Conservation (phyloP, 768 basidiomycete species). For the Xerocomellus intermedius region DNA sequence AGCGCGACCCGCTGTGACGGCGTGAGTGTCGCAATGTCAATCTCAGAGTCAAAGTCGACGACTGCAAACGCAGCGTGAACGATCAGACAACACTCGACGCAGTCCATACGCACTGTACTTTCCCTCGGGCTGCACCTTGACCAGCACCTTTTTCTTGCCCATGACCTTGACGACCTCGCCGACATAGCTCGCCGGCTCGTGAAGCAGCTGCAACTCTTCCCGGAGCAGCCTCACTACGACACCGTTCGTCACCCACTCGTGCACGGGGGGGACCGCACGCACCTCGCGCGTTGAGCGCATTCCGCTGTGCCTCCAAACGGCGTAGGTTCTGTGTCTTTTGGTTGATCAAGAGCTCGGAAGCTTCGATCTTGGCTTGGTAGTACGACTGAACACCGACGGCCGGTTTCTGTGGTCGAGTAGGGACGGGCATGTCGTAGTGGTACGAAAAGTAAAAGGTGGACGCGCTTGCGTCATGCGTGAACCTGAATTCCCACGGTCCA, state of each 20-base stretch:
- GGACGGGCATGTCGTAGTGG: slow-evolving; percentile 37
- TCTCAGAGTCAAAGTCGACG: slow-evolving; percentile 89
- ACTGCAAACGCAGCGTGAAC: slow-evolving; percentile 44
- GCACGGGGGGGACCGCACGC: slow-evolving; percentile 14
- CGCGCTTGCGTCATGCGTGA: not conserved
- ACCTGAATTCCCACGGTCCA: slow-evolving; percentile 5
- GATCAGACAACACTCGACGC: too few species aligned
- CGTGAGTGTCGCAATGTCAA: slow-evolving; percentile 76
- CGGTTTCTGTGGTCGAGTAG: slow-evolving; percentile 35
- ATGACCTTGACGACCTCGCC: slow-evolving; percentile 98
- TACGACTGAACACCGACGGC: slow-evolving; percentile 81
- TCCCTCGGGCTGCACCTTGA: slow-evolving; percentile 98
- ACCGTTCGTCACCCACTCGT: not conserved
- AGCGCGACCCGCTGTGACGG: slow-evolving; percentile 91
- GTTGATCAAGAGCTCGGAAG: slow-evolving; percentile 89
- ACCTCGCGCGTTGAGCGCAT: slow-evolving; percentile 96
- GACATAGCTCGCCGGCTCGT: slow-evolving; percentile 96
- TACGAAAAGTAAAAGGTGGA: not conserved
- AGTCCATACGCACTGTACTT: slow-evolving; percentile 81
- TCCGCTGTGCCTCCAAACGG: slow-evolving; percentile 93
- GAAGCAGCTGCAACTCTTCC: slow-evolving; percentile 89
- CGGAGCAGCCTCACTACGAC: slow-evolving; percentile 76
- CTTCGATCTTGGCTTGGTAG: slow-evolving; percentile 95
- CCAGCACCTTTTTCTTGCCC: slow-evolving; percentile 98
- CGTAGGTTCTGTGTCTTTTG: slow-evolving; percentile 95